Percentiles rank a stretch among this genome's conserved stretches.
These are phyloP conservation scores for Domatiomyces catenatus DNA, from an alignment of 2,329 filamentous ascomycete genomes.

Conservation along the genomic window DNA sequence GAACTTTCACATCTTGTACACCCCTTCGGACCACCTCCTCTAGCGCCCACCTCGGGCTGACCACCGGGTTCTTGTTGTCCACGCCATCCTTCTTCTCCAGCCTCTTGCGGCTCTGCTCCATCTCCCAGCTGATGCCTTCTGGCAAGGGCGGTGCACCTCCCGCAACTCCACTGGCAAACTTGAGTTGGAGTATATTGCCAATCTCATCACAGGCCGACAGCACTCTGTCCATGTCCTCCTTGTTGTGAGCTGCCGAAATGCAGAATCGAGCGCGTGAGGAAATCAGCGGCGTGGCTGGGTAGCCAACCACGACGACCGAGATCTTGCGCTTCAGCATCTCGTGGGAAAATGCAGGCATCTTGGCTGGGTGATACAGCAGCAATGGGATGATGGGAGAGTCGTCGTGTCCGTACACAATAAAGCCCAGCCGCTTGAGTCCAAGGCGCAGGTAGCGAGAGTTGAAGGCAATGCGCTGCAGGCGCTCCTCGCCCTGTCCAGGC, in stretches of 20 bases:
- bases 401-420: slow-evolving; percentile 93
- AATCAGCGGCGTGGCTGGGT: slow-evolving; percentile 88
- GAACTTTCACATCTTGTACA: slow-evolving; percentile 58
- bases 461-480: slow-evolving; percentile 88
- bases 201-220: slow-evolving; percentile 78
- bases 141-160: slow-evolving; percentile 67
- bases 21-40: slow-evolving; percentile 59
- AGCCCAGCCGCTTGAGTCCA: slow-evolving; percentile 87
- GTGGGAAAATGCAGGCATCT: slow-evolving; percentile 95
- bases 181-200: slow-evolving; percentile 80
- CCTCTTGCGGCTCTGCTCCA: slow-evolving; percentile 51
- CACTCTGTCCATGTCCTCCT: slow-evolving; percentile 88
- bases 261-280: slow-evolving; percentile 92
- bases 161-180: slow-evolving; percentile 91
- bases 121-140: slow-evolving; percentile 54
- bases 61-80: slow-evolving; percentile 27
- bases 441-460: slow-evolving; percentile 97
- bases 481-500: slow-evolving; percentile 87
- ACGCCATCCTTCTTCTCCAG: slow-evolving; percentile 33
- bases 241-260: slow-evolving; percentile 89
- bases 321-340: slow-evolving; percentile 98
- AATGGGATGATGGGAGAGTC: slow-evolving; percentile 94
- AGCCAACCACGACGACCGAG: slow-evolving; percentile 90
- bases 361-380: slow-evolving; percentile 93
- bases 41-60: slow-evolving; percentile 62